Evolutionary conservation across 176 grass and related monocot genomes (phyloP), one percentile per base, ranked within the genome.

Genomic region (Oryza meyeriana): DNA sequence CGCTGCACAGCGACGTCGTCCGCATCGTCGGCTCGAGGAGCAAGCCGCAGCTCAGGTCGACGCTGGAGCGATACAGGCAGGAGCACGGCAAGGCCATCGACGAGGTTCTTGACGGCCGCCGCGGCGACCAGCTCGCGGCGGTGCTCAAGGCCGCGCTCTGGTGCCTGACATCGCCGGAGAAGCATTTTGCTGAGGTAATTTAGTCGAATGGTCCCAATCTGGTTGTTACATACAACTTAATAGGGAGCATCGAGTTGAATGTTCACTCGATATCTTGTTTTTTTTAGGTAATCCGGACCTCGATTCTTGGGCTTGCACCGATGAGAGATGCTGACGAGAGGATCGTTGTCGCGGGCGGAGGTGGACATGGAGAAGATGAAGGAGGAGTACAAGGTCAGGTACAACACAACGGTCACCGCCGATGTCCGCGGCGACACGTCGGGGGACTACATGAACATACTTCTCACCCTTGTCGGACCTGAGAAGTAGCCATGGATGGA

Each of bases 161-260:
- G 88, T 98, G 96, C 86, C n/a, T 95, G 58, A 80, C 74, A 12
- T 88, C 89, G 27, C 96, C 96, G 12, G 93, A 95, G 77, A 98
- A 90, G 74, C 93, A 95, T 48, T 98, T 93, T 32, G 82, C 96
- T 3, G 89, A 98, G 92, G 93, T 95, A 81, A 82, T 38, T 2
- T 7, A 52, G 20, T 52, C 47, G 17, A 52, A 52, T 1, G 4
- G 1, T 5, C 47, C 20, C 4, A 6, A 52, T 20, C 17, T 17
- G 16, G 2, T 17, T 48, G 38, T 1, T 40, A 8, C 32, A 33
- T 33, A 4, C 35, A 4, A 36, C 35, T 5, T 36, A 36, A 6
- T 36, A 36, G 35, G 4, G 32, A 0, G 6, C 41, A 44, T 44
- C 2, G 41, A 10, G 13, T 10, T 12, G 3, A 42, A 42, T 2